Base-by-base conservation (phyloP, 495 filamentous ascomycete genomes). In the Aspergillus bertholletiae region DNA sequence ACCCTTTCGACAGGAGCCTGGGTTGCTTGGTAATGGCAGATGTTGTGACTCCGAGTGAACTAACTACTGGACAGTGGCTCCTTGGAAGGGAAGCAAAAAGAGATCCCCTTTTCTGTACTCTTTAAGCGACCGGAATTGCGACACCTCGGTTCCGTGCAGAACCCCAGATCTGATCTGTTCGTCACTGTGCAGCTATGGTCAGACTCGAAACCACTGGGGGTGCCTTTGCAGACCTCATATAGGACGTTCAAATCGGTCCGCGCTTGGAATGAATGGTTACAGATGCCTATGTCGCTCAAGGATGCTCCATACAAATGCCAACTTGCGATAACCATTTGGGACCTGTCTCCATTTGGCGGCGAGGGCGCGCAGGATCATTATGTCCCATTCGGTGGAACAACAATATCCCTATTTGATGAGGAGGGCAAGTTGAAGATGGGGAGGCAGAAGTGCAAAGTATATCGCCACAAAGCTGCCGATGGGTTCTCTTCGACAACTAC, bases 231-330 rank as follows among this genome's bases (percentile, higher is more conserved):
- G 68, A 99, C 95, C 9, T 79, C 89, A 13, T 97, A 96, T 74
- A 96, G 88, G 67, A 68, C 88, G 2, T 96, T 97, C 61, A 92
- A 90, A 62, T 79, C 76, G 22, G 80, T 83, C 48, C 83, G 95
- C 61, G 80, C 74, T 63, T 99, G 94, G 94, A 92, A 93, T 65
- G 94, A 99, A 74, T 99, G 95, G 95, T 81, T 99, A 24, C 83
- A 84, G 11, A 71, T 99, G 44, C 93, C 95, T 12, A 83, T 96
- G 62, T 80, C 79, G 2, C 91, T 96, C 58, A 85, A 88, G 43
- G 85, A 86, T 46, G 80, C 93, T 3, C 91, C 92, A 20, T 72
- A 87, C 24, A 86, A 85, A 54, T 81, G 90, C 2, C 89, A 90
- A 61, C 79, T 99, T 26, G 94, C 95, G 11, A 89, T 99, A 43